phyloP scores from a whole-genome alignment of 495 filamentous ascomycete species.

The Podospora anserina region DNA sequence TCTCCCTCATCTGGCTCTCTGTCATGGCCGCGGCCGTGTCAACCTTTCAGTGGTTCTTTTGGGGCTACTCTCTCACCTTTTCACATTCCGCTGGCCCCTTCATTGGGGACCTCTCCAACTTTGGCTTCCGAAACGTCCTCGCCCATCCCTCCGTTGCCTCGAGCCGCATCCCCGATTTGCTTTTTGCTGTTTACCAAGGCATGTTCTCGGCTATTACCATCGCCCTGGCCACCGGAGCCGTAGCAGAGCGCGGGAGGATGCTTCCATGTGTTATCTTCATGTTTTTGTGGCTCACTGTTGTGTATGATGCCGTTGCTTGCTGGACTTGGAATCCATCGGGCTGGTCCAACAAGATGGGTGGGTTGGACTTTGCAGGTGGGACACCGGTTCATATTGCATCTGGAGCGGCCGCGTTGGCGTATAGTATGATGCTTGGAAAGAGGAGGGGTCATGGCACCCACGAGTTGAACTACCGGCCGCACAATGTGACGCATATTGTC shows the following conservation, averaged over 20 bases:
- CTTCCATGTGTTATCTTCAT: constrained; percentile 94
- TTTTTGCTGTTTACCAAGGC: constrained; percentile 93
- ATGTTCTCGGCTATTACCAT: constrained; percentile 97
- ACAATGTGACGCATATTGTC: constrained; percentile 94
- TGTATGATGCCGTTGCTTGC: constrained; percentile 92
- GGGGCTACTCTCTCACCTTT: constrained; percentile 92
- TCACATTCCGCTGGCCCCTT: constrained; percentile 78
- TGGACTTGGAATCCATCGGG: constrained; percentile 93
- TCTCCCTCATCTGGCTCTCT: constrained; percentile 92
- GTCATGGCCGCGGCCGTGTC: constrained; percentile 88
- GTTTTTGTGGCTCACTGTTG: constrained; percentile 92
- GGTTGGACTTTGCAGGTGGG: constrained; percentile 90
- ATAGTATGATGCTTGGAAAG: constrained; percentile 87
- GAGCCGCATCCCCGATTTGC: constrained; percentile 72
- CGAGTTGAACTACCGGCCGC: constrained; percentile 90
- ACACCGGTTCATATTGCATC: constrained; percentile 93
- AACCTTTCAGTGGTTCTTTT: constrained; percentile 98
- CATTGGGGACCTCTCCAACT: constrained; percentile 79
- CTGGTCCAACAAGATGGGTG: constrained; percentile 78
- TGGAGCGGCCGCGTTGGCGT: constrained; percentile 78
- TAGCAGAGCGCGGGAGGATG: constrained; percentile 89
- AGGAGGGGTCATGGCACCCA: constrained; percentile 81
- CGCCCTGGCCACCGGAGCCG: constrained; percentile 83
- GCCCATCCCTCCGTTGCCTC: constrained; percentile 75
- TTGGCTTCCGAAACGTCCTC: constrained; percentile 79